Conservation (phyloP, 2,329 filamentous ascomycete genomes). For the Aspergillus piperis region DNA sequence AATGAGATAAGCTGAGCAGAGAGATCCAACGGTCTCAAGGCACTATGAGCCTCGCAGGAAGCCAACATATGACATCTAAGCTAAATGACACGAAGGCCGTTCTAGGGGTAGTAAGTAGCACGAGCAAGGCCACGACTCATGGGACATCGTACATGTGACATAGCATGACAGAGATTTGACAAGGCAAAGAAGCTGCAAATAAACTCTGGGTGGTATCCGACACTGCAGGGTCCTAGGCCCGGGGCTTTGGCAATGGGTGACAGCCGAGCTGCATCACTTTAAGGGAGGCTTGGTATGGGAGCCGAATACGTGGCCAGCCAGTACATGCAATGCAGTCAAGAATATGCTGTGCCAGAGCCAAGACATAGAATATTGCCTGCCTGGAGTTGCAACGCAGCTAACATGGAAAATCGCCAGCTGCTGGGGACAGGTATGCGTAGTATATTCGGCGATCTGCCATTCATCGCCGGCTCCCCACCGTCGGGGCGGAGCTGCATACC, state of each 20-base stretch:
- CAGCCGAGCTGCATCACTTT: not conserved
- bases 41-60: not conserved
- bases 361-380: slow-evolving; percentile 8
- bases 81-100: not conserved
- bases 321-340: not conserved
- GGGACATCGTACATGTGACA: not conserved
- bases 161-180: not conserved
- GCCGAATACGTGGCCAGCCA: not conserved
- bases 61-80: not conserved
- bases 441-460: not conserved
- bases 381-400: slow-evolving; percentile 1
- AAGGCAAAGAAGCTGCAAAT: not conserved
- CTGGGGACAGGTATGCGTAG: not conserved
- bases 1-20: not conserved
- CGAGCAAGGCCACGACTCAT: not conserved
- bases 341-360: not conserved
- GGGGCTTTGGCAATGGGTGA: slow-evolving; percentile 1
- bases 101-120: not conserved
- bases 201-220: not conserved
- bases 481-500: slow-evolving; percentile 3
- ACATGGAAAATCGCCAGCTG: not conserved
- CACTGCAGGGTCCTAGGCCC: not conserved
- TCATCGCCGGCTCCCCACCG: not conserved
- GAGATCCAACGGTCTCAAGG: not conserved
- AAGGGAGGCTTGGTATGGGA: not conserved